Evolutionary conservation across 2,329 filamentous ascomycete species (phyloP), one percentile per base, ranked within the genome.

Genomic region (Apiospora aurea): DNA sequence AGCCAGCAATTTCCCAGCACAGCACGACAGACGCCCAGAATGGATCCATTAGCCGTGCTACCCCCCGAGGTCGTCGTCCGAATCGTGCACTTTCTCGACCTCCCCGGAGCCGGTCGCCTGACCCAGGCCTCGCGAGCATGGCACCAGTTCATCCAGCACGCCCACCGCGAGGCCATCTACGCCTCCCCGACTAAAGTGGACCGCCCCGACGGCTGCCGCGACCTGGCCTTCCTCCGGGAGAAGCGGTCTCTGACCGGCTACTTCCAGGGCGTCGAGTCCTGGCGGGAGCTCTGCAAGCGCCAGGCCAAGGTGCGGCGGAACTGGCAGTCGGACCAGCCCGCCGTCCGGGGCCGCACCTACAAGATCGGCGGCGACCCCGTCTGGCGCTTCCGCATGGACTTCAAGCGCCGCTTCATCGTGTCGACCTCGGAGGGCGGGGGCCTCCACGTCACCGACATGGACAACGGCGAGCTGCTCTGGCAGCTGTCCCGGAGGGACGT

Each of bases 341-440:
- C 78, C 5, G 81, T 78, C 18, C 79, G 78, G 29, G 83, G 85
- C 68, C 81, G 80, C 2, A 79, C 83, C 34, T 75, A 85, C 24
- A 82, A 85, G 68, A 77, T 85, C 38, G 81, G 81, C 64, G 80
- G 80, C 64, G 77, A 82, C 70, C 81, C 82, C 0, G 78, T 86
- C 46, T 86, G 84, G 84, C 80, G 84, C 1, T 86, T 86, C 74
- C 79, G 81, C 3, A 80, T 83, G 1, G 85, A 86, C 73, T 85
- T 86, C 75, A 82, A 84, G 74, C 82, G 84, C 44, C 81, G 85
- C 0, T 81, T 85, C 72, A 80, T 86, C 61, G 72, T 86, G 10
- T 85, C 84, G 4, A 86, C 84, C 0, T 83, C 82, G 4, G 83
- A 85, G 57, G 77, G 77, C 18, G 85, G 84, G n/a, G 85, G 84